These are phyloP conservation scores for Chenopodium album DNA, from an alignment of 148 eudicot species.

Conservation along the genomic window DNA sequence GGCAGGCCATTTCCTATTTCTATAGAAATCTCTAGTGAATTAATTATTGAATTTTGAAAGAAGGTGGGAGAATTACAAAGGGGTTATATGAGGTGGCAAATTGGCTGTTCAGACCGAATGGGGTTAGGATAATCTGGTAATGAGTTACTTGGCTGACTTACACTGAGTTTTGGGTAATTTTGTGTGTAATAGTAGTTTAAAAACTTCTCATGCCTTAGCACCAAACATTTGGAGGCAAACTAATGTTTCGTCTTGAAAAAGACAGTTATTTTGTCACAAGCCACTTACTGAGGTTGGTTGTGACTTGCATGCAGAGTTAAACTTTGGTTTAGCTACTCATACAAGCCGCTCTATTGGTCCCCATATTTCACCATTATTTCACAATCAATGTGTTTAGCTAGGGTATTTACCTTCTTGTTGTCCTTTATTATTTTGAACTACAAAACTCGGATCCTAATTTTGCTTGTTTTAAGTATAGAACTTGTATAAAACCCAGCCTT, in stretches of 20 bases:
- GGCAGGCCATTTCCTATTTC: background rate
- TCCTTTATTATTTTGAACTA: background rate
- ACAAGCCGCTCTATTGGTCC: background rate
- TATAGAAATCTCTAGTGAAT: background rate
- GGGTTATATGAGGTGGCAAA: background rate
- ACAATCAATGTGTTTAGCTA: background rate
- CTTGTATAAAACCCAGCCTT: background rate
- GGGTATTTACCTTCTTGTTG: background rate
- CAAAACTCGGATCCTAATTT: background rate
- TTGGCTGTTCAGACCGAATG: background rate
- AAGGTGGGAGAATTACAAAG: background rate
- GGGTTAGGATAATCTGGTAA: background rate
- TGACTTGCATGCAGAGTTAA: background rate
- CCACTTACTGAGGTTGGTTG: background rate
- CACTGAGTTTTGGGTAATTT: background rate
- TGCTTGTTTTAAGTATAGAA: background rate
- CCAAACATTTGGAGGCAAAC: background rate
- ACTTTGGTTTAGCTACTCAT: background rate
- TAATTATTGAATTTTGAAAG: background rate
- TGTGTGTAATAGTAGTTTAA: background rate
- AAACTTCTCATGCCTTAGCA: background rate
- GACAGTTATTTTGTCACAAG: background rate
- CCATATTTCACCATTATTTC: background rate
- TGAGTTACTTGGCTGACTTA: background rate
- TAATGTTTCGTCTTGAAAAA: background rate